Base-by-base conservation (phyloP, 2,329 filamentous ascomycete genomes). In the Fusarium torulosum region DNA sequence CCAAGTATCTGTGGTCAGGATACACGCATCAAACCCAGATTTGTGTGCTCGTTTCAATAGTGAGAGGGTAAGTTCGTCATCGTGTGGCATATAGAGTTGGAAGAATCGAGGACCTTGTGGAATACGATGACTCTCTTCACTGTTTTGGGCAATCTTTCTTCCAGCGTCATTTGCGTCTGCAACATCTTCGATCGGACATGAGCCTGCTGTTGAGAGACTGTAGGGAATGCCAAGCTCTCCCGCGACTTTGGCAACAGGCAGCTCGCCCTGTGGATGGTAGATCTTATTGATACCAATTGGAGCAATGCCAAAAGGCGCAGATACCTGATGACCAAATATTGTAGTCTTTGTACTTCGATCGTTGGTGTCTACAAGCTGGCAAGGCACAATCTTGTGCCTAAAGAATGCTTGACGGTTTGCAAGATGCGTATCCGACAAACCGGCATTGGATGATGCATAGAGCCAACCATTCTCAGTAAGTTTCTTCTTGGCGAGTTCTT, bases 281-380 rank as follows among this genome's bases (percentile, higher is more conserved):
- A 59, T 61, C 40, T 59, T 61, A 4, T 61, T 61, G n/a, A 59
- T 61, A 0, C 58, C 58, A 15, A 61, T 53, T 1, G 58, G 58
- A 0, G 58, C 58, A 19, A 61, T 59, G 25, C 58, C 53, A 31
- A 61, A 61, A 7, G 53, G 58, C 3, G 58, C 58, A 21, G 58
- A 61, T 3, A 59, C 35, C 4, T 46, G 35, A 19, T 61, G 46
- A 0, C 53, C 46, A 8, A 59, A 53, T 1, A 59, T 46, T 3
- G 45, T 38, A 2, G 35, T 46, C 15, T 40, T 41, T 1, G 41
- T 59, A 8, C 45, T 45, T 1, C 58, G 45, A 0, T 42, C 53
- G 6, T 52, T 61, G 13, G 57, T 61, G 1, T 61, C 54, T 38
- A 61, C 54, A 11, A 61, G 46, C 6, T 59, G 58, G 2, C 40